Base-by-base conservation (phyloP, 2,329 filamentous ascomycete genomes). In the Didymella pinodella region DNA sequence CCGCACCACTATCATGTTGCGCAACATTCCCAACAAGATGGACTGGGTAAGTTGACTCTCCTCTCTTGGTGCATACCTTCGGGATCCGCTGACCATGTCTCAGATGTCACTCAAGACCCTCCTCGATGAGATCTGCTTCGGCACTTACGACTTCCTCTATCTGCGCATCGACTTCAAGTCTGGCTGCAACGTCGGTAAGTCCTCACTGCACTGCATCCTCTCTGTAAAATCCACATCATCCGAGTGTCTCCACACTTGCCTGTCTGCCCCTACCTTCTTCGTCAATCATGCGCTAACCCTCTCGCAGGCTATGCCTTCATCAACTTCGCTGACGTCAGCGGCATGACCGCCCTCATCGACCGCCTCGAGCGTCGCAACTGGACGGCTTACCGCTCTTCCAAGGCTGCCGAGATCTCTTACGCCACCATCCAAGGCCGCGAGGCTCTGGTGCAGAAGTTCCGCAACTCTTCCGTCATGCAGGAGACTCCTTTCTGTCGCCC, bases 351-450 rank as follows among this genome's bases (percentile, higher is more conserved):
- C 2, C 65, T 76, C 31, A 62, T 77, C 28, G 64, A 75, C 14
- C 58, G 65, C 18, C 62, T 77, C 36, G 73, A 76, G 53, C 55
- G 62, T 54, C 68, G 67, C 40, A 66, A 56, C 48, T 91, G 90
- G 92, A 89, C 90, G 66, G 90, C 89, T 65, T 93, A 91, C 80
- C 90, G 90, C 70, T 92, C 89, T 36, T 87, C 92, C 78, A 97
- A 97, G 77, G 84, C 92, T 48, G 91, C 92, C 0, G 92, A 96
- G 75, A 87, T 98, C 44, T 97, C 93, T 0, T 99, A 98, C 76
- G 95, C 95, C n/a, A 97, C 93, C 12, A 94, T 97, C 59, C 95
- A 99, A 80, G 95, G 95, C 45, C 90, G 90, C 63, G 93, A 97
- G 72, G 94, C 92, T 64, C 83, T 98, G 0, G 87, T 97, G 7